Conservation (phyloP, 768 basidiomycete genomes). For the Auricularia auricula-judae region DNA sequence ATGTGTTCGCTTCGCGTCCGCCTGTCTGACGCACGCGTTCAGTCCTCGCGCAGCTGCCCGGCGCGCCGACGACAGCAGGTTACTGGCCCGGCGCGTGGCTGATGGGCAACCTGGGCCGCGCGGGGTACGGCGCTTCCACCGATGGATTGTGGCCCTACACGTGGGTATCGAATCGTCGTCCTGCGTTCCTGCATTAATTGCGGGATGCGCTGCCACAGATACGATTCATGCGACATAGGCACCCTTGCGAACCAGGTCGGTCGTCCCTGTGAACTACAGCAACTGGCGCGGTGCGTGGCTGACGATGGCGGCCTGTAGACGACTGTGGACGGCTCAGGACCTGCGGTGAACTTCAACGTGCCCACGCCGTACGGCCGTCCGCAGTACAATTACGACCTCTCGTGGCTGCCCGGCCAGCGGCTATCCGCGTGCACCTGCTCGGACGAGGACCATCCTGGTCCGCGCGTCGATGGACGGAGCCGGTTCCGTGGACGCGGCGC, state of each 20-base stretch:
- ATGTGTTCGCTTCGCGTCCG: too few species aligned
- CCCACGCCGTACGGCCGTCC: slow-evolving; percentile 25
- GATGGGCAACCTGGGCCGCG: slow-evolving; percentile 46
- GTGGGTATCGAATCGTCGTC: slow-evolving; percentile 21
- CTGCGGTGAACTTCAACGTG: slow-evolving; percentile 48
- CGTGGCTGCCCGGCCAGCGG: slow-evolving; percentile 78
- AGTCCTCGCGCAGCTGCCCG: background rate
- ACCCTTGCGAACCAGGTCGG: slow-evolving; percentile 75
- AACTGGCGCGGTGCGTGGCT: background rate
- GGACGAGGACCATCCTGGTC: slow-evolving; percentile 82
- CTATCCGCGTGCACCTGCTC: slow-evolving; percentile 83
- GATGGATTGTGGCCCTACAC: slow-evolving; percentile 83
- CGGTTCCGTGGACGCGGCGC: slow-evolving; percentile 51
- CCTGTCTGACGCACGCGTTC: background rate
- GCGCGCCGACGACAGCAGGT: background rate
- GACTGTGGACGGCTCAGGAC: slow-evolving; percentile 25
- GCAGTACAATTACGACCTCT: slow-evolving; percentile 51
- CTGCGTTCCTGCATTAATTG: background rate
- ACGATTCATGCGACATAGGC: slow-evolving; percentile 76
- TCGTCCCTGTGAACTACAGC: slow-evolving; percentile 23
- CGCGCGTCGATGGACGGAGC: slow-evolving; percentile 29
- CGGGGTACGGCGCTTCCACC: slow-evolving; percentile 83
- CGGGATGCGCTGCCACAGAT: slow-evolving; percentile 25
- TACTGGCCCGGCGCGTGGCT: slow-evolving; percentile 65
- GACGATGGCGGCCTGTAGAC: slow-evolving; percentile 7